Base-by-base conservation (phyloP, 108 stramenopile genomes). In the Nannochloropsis granulata region DNA sequence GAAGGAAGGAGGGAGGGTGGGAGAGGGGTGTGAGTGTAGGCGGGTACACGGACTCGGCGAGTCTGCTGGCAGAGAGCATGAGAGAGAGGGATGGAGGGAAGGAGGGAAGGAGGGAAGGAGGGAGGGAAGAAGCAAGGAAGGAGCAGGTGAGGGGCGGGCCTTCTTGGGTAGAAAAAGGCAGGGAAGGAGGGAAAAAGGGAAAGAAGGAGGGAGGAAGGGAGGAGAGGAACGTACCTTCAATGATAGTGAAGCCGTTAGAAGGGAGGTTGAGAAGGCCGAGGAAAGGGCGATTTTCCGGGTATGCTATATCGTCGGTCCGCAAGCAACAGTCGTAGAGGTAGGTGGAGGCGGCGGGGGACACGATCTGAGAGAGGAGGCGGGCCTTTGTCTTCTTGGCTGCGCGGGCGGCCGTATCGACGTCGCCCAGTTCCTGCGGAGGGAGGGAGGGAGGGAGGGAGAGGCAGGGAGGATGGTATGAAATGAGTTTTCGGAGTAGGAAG, bases 331-430 rank as follows among this genome's bases (percentile, higher is more conserved):
- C 93, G 88, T 97, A 94, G 79, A 97, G 86, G 87, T 98, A 98
- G 0, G 95, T 96, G 24, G 96, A 94, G 21, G 94, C 92, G 13
- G 94, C 94, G 14, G 96, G 92, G 5, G 95, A 94, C 3, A 97
- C 96, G 44, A 96, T 94, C 82, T 96, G 95, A 1, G 94, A 88
- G n/a, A 88, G 84, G 5, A 80, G 8, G 45, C 87, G 81, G 12
- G 16, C 21, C 81, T 88, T 89, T 88, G 16, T 85, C 87, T 56
- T 87, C 83, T 85, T 95, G 56, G 56, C 10, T 11, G 21, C 21
- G 56, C 21, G 56, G 56, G 56, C 16, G n/a, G 56, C 11, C 21
- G 56, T n/a, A 11, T 71, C 56, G 21, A 71, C 16, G n/a, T 71
- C 56, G 56, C 56, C n/a, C n/a, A 71, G 5, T 71, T 71, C 56